Conservation (phyloP, 1,139 yeast species). For the Zhuliangozyma parablackwelliae region DNA sequence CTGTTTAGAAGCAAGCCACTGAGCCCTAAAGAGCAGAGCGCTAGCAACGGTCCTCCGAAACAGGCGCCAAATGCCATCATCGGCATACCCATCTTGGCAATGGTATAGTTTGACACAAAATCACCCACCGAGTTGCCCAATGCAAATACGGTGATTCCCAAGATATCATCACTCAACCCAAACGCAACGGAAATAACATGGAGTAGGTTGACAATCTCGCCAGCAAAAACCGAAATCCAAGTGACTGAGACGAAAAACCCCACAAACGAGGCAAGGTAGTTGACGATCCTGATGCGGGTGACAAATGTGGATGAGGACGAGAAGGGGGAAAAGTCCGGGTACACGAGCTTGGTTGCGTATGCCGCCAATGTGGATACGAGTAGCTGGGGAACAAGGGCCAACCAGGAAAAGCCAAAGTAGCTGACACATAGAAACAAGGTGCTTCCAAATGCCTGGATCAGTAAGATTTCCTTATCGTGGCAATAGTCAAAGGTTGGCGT, state of each 20-base stretch:
- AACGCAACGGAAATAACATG: slow-evolving; percentile 59
- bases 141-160: slow-evolving; percentile 86
- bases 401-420: slow-evolving; percentile 2
- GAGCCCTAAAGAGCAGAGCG: slow-evolving; percentile 45
- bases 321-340: slow-evolving; percentile 3
- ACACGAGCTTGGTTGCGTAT: slow-evolving; percentile 3
- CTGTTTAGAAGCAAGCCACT: slow-evolving; percentile 38
- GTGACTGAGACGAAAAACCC: slow-evolving; percentile 70
- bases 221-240: slow-evolving; percentile 76
- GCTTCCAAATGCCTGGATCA: slow-evolving; percentile 17
- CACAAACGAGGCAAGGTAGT: slow-evolving; percentile 34
- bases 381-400: slow-evolving; percentile 4
- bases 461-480: slow-evolving; percentile 12
- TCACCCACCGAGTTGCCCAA: slow-evolving; percentile 92
- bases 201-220: slow-evolving; percentile 67
- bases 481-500: slow-evolving; percentile 10
- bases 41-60: slow-evolving; percentile 81
- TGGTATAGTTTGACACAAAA: slow-evolving; percentile 75
- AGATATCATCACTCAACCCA: slow-evolving; percentile 68
- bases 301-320: neutral
- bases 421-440: slow-evolving; percentile 2
- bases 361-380: slow-evolving; percentile 8
- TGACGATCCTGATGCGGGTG: slow-evolving; percentile 14
- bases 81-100: slow-evolving; percentile 83
- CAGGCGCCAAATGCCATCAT: slow-evolving; percentile 93